Conservation (phyloP, 768 basidiomycete species). For the Hygrocybe punicea region DNA sequence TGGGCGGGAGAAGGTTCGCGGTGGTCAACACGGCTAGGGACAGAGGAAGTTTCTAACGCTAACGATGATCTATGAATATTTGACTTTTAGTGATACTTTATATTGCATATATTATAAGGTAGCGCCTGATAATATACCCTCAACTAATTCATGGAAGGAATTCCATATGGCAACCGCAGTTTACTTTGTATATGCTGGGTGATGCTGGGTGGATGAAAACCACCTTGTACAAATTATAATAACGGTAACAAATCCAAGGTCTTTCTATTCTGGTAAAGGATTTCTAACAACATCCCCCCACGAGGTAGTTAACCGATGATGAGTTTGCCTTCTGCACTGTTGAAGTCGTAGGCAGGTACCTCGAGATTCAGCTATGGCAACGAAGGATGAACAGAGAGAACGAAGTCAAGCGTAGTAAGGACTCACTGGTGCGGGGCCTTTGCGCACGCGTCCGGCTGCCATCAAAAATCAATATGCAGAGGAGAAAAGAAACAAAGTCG, state of each 20-base stretch:
- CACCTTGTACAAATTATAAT: too few relatives aligned
- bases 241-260: too few relatives aligned
- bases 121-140: too few relatives aligned
- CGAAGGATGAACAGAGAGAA: conserved; percentile 1
- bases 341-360: conserved; percentile 84
- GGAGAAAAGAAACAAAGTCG: neutral
- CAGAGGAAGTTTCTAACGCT: neutral
- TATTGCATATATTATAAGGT: too few relatives aligned
- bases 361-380: conserved; percentile 80
- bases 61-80: too few relatives aligned
- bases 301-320: conserved; percentile 64
- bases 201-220: too few relatives aligned
- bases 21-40: neutral
- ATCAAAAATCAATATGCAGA: conserved; percentile 9
- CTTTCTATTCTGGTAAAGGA: conserved; percentile 19
- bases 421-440: conserved; percentile 92
- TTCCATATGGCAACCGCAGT: too few relatives aligned
- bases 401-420: neutral
- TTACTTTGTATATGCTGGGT: too few relatives aligned
- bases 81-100: too few relatives aligned
- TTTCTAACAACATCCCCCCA: conserved; percentile 2
- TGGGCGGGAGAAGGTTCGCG: neutral
- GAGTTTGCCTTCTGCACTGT: conserved; percentile 82
- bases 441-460: conserved; percentile 87
- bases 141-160: too few relatives aligned